Evolutionary conservation across 1,139 yeast species (phyloP), one percentile per base, ranked within the genome.

Genomic region (Scheffersomyces insectosa): DNA sequence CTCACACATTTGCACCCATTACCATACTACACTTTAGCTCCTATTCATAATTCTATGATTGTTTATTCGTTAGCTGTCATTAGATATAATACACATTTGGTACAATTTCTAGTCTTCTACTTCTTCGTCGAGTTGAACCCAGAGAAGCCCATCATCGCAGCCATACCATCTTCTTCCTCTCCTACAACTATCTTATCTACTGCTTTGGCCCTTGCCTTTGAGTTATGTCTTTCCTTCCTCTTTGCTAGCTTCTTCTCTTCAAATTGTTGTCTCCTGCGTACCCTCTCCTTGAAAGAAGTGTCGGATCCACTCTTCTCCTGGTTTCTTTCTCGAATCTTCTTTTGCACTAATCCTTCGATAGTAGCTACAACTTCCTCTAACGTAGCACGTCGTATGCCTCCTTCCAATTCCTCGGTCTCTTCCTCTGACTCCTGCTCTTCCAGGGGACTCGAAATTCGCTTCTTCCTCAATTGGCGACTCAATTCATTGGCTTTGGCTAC

Each of bases 61-160:
- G 25, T 20, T 20, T 20, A 20, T 20, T 20, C 25, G 25, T 20
- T 20, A 20, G 25, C 7, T 20, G 7, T 20, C 25, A 3, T 20
- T 7, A 5, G 25, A 20, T 7, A 20, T 20, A 6, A 20, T 6
- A 16, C 20, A 16, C 20, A 16, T 3, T 16, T 16, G 20, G 20
- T 16, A 5, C 20, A 5, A 3, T 16, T 31, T 31, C 20, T 14
- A 31, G 5, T 31, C 3, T 8, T 14, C 20, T 31, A 14, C 10
- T 31, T 41, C 44, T 65, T 67, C 6, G 68, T 55, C 1, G 66
- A 49, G 1, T 75, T 75, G 58, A 81, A 82, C 2, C 72, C 72
- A 2, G 66, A 55, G 49, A 86, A 82, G 2, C 93, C 93, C 90
- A 86, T 83, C 46, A 73, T 49, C 6, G 60, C 51, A 12, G 62